Evolutionary conservation across 352 stramenopile species (phyloP).

Genomic region (Phytophthora idaei): DNA sequence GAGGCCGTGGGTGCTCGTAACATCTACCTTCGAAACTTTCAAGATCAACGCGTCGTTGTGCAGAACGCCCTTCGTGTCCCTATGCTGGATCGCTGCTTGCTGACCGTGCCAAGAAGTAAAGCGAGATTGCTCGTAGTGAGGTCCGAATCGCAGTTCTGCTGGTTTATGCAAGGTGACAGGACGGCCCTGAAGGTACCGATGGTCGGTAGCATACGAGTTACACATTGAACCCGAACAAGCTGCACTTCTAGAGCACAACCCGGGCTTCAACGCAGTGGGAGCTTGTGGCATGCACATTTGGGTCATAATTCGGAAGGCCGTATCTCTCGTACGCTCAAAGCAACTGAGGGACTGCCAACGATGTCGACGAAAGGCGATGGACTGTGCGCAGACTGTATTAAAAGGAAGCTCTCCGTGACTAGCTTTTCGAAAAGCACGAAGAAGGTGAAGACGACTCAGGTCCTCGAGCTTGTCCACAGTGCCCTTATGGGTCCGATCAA

Average conservation of each 20-base stretch:
- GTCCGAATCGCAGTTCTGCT: neutral
- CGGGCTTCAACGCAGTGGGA: neutral
- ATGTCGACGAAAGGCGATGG: no score
- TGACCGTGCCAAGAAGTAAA: no score
- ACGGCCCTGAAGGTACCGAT: neutral
- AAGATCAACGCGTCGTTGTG: neutral
- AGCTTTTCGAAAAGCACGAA: no score
- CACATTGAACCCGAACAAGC: neutral
- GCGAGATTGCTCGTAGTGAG: no score
- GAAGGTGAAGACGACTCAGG: no score
- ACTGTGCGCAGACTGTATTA: no score
- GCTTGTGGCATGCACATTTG: neutral
- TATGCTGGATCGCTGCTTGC: no score
- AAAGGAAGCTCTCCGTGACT: no score
- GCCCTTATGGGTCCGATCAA: no score
- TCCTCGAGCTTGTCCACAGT: no score
- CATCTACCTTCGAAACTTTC: neutral
- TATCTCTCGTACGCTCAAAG: no score
- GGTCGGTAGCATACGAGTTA: neutral
- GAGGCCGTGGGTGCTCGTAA: neutral
- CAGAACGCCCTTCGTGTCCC: neutral
- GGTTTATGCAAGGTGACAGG: neutral
- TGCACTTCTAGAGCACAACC: neutral
- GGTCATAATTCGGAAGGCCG: neutral
- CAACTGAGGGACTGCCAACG: no score